Percentiles rank a stretch among this genome's conserved stretches.
Conservation (phyloP, 1,284 basidiomycete species). For the Ustilago nuda region DNA sequence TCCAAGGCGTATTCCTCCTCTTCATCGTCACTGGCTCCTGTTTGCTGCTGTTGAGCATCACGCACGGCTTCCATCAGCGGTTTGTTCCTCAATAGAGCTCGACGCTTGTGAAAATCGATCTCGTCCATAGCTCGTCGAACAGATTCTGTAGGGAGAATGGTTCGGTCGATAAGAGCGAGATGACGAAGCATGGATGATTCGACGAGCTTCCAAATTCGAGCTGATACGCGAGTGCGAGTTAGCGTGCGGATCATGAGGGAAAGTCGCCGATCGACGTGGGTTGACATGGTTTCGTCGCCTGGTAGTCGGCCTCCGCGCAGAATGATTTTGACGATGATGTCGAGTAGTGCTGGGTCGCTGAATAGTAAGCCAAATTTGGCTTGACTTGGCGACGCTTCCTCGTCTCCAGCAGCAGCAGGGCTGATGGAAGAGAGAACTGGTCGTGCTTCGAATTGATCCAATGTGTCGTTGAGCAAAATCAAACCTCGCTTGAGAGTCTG, state of each 20-base stretch:
- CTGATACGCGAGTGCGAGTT: slow-evolving; percentile 11
- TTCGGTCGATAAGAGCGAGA: slow-evolving; percentile 18
- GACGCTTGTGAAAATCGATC: slow-evolving; percentile 13
- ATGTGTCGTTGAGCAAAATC: slow-evolving; percentile 11
- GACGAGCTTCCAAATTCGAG: slow-evolving; percentile 26
- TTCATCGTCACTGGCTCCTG: not conserved
- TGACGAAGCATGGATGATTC: slow-evolving; percentile 21
- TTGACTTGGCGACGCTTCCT: not conserved
- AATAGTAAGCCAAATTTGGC: slow-evolving; percentile 6
- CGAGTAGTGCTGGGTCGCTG: slow-evolving; percentile 6
- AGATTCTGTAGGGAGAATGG: slow-evolving; percentile 13
- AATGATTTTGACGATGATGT: slow-evolving; percentile 17
- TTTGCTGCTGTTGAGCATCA: not conserved
- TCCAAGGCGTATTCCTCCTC: slow-evolving; percentile 11
- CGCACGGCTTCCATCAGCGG: not conserved
- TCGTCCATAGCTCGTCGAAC: slow-evolving; percentile 16
- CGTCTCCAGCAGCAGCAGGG: no score
- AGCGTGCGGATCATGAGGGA: slow-evolving; percentile 16
- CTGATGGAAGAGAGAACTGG: not conserved
- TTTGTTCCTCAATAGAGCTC: slow-evolving; percentile 12
- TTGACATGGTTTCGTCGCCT: slow-evolving; percentile 6
- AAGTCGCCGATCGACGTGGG: slow-evolving; percentile 15
- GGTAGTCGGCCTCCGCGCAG: slow-evolving; percentile 21
- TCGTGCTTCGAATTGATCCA: slow-evolving; percentile 24
- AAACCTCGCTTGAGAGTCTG: slow-evolving; percentile 32